Evolutionary conservation across 2,329 filamentous ascomycete genomes (phyloP), one percentile per base, ranked within the genome.

Genomic region (Orbilia blumenaviensis): DNA sequence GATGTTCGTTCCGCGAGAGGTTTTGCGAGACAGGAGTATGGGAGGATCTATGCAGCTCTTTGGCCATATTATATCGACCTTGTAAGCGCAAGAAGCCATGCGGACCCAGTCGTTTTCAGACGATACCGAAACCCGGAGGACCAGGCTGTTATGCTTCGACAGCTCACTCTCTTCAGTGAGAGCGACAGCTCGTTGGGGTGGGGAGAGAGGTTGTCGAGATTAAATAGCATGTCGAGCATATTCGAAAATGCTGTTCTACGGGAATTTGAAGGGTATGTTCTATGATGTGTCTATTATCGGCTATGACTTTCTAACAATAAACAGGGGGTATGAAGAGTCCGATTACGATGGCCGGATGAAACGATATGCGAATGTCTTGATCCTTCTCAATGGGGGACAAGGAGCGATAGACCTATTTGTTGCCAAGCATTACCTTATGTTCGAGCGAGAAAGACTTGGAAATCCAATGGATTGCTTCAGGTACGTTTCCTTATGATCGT

Each of bases 241-340:
- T 99, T 99, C 80, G 94, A 98, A 83, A 93, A 90, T 68, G 93
- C 94, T 2, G 94, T 96, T 2, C 84, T 97, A 61, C 88, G 91
- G 56, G 95, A 99, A 82, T 99, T 99, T 79, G 92, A 96, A 83
- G 91, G 95, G 81, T 80, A 75, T 25, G 78, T 77, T 62, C 14
- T 4, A 36, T 8, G 4, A 21, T 23, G 6, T 14, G 12, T 8
- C 7, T 56, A 61, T 21, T 18, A 32, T 29, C 7, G 36, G 18
- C 18, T 48, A 27, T 12, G 41, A 44, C 16, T 0, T 44, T 41
- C 61, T 73, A 14, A 78, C 64, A 21, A 34, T 34, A 54, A 41
- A 62, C 63, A 80, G 79, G 23, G 95, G 93, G 2, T 96, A 96
- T 79, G 92, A 95, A 82, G 90, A 89, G 46, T 92, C 91, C 84